Evolutionary conservation across 257 asterid species (phyloP), one percentile per base, ranked within the genome.

Genomic region (Nicotiana sylvestris): DNA sequence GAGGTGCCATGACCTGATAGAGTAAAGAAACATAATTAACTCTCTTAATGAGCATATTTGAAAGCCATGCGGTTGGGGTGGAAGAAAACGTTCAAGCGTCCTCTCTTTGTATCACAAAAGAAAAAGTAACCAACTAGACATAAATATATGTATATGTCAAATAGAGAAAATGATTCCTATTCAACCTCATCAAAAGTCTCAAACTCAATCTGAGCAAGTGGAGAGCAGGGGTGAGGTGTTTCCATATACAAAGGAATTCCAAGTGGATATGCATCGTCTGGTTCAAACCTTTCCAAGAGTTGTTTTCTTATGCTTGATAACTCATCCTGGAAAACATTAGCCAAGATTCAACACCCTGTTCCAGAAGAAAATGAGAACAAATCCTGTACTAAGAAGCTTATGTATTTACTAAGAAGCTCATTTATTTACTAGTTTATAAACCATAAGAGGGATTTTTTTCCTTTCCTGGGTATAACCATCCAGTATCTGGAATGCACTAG

Each of bases 171-270:
- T 21, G 37, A 29, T 84, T 70, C 84, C 77, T 37, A 58, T 13
- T 51, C 70, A 53, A 89, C 92, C 89, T 89, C 92, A 32, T 89
- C 88, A 78, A 89, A 80, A 78, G 86, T 79, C 82, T 84, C 86
- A 67, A 87, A 87, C 53, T 89, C 92, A 65, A 84, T 55, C 76
- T 78, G 87, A 43, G 84, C 90, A 55, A 87, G 86, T 60, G 92
- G 92, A 83, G 92, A 89, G 82, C 87, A 82, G 51, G 92, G 88
- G 76, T 87, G 85, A 6, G 88, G 90, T n/a, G 92, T 89, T 79
- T 89, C 92, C 90, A 89, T 87, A 86, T 86, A 89, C 37, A 86
- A 61, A 77, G 90, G 86, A 81, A 81, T 84, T 82, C 89, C 92
- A 67, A 86, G 30, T 13, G 89, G 89, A 87, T 84, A 89, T 30